Evolutionary conservation across 208 protist species (phyloP), one percentile per base, ranked within the genome.

Genomic region (Leishmania lainsoni): DNA sequence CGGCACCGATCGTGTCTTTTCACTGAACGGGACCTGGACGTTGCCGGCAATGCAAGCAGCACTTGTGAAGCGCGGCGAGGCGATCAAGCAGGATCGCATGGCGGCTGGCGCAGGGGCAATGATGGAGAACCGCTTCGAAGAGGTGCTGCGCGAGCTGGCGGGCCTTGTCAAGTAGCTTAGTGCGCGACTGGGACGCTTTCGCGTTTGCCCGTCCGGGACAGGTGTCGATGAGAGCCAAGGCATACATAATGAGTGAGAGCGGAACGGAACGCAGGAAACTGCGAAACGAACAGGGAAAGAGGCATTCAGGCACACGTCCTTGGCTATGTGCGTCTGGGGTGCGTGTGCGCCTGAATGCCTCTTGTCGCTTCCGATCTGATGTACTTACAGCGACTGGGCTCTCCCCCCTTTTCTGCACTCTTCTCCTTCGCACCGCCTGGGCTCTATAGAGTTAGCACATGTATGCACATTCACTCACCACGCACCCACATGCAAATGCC

Each of bases 1-100:
- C n/a, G 92, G 92, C 32, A 91, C 87, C 51, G 90, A 94, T 49
- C 74, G 89, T 39, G 48, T 92, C 14, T 96, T 94, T 66, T 89
- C 86, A 8, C 89, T 94, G 39, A 93, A 91, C 72, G 92, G 91
- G 26, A 88, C 81, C 16, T 96, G 92, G 89, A 85, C 89, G 58
- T 66, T 94, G 39, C 84, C 87, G 58, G 86, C 88, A 29, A 89
- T 96, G 88, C 83, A 94, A 75, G 72, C 79, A 9, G 92, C 90
- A 14, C 73, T 96, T 39, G 83, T 81, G 29, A 81, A 83, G 66
- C 90, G 91, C 32, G 91, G 92, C 12, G 90, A 93, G 82, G 86
- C 79, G 9, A 86, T 94, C 56, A 86, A 85, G 49, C 66, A 89
- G 70, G 92, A 95, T 68, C 58, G 82, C 17, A 65, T 81, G 58